Percentiles rank a stretch among this genome's conserved stretches.
phyloP scores from a whole-genome alignment of 768 basidiomycete species.

The Suillus discolor region DNA sequence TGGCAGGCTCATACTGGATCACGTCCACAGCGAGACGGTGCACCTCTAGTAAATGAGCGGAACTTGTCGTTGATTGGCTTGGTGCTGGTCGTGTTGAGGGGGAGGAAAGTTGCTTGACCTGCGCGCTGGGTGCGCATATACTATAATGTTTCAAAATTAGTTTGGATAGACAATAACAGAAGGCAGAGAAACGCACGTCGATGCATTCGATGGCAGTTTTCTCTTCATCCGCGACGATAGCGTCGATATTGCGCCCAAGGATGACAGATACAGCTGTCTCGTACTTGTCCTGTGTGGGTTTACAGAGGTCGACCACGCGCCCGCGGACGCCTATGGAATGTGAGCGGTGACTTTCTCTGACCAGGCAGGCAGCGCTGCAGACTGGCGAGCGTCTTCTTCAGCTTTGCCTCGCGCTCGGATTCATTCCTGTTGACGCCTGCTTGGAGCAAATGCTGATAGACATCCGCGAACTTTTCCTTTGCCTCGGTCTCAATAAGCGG shows the following conservation, averaged over 20 bases:
- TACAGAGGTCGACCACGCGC: constrained; percentile 93
- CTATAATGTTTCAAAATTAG: no score
- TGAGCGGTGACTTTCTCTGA: constrained; percentile 4
- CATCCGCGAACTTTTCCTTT: constrained; percentile 86
- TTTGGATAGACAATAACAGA: no score
- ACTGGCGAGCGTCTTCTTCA: constrained; percentile 84
- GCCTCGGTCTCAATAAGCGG: constrained; percentile 87
- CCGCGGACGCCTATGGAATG: constrained; percentile 76
- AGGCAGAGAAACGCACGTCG: no score
- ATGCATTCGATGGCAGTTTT: no score
- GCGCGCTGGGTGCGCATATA: no score
- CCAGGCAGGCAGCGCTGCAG: constrained; percentile 41
- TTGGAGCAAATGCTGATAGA: constrained; percentile 83
- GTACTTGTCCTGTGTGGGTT: constrained; percentile 91
- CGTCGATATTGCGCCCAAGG: constrained; percentile 92
- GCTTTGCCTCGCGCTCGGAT: constrained; percentile 76
- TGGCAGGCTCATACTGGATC: constrained; percentile 77
- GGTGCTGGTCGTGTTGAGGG: constrained; percentile 95
- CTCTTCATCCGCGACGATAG: constrained; percentile 95
- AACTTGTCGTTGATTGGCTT: constrained; percentile 95
- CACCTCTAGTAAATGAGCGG: constrained; percentile 87
- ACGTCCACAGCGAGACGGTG: constrained; percentile 85
- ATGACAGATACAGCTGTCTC: constrained; percentile 90
- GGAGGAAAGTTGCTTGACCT: constrained; percentile 99
- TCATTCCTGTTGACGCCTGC: constrained; percentile 90